Base-by-base conservation (phyloP, 768 basidiomycete genomes). In the Amanita muscaria region DNA sequence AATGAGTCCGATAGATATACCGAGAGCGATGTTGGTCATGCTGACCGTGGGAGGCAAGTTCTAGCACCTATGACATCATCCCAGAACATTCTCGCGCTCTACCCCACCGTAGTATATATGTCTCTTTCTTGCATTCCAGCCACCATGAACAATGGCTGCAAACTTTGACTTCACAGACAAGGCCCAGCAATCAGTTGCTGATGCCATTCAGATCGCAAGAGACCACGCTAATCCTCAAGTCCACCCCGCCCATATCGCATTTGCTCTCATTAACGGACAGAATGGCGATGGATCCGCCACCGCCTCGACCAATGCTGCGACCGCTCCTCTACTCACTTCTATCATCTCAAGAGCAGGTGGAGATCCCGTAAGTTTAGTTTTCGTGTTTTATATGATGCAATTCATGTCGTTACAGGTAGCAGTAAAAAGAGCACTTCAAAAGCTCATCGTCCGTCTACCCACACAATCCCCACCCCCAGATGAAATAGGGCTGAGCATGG, bases 141-240 rank as follows among this genome's bases (percentile, higher is more conserved):
- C 6, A 12, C 12, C 12, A 12, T 29, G 12, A 29, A 19, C 18
- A 12, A 78, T 76, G 73, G 50, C 69, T 46, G 66, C 70, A 48
- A 77, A 77, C 64, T 66, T 86, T 50, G 84, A 93, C 53, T 85
- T 92, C 54, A 94, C 91, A 22, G 88, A 93, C 63, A 89, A 85
- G 60, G 75, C 90, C 10, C 73, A 77, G 55, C 73, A 83, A 53
- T 71, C 81, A 21, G 56, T 93, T 43, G 63, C 77, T 44, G 77
- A 77, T 40, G 82, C 90, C 1, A 61, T 88, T 43, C 87, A 89
- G 54, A 72, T 84, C 33, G 88, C 90, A 9, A 88, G 79, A 57
- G 88, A 93, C 62, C 79, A 89, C 58, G 73, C 85, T 14, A 80
- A 90, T 56, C 80, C 79, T 0, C 84, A 53, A 87, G 90, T 91